Base-by-base conservation (phyloP, 495 filamentous ascomycete species). In the Poronia punctata region DNA sequence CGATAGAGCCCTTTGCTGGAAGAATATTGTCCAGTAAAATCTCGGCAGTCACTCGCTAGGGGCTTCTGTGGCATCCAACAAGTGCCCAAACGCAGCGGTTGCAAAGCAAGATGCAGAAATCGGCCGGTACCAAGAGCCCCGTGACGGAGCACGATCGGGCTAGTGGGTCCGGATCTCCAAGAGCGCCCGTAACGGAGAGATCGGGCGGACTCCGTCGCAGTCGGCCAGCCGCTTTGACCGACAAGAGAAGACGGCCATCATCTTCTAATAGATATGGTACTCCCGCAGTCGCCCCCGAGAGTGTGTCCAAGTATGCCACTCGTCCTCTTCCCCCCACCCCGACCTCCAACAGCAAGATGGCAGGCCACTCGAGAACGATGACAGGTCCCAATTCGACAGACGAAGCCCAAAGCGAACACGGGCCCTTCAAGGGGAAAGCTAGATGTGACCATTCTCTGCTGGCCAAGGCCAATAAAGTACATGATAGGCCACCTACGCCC, bases 181-280 rank as follows among this genome's bases (percentile, higher is more conserved):
- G 54, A 41, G 56, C 46, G 41, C 54, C 50, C 50, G 43, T 39
- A 36, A 54, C 56, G 61, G 60, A 65, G 54, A 62, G 58, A 50
- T 56, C 60, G 49, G 50, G 46, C 45, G 52, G 49, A 55, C 58
- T 57, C 58, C 50, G 59, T 34, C 54, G 52, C 48, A 48, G 50
- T 28, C 47, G 54, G 58, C 66, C 51, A 59, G 65, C 55, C 50
- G 37, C 32, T 67, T 65, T 71, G 56, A 69, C 67, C 69, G 64
- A 60, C 56, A 48, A 50, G 50, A 44, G 56, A 50, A 46, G 62
- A 63, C 64, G 51, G 45, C 37, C 45, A 27, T 31, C 38, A 27
- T 53, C 43, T 52, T 50, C 50, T 55, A 53, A 44, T 44, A 20
- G 36, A 26, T 36, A 37, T 31, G 43, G 31, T 42, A 43, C 21